phyloP scores from a whole-genome alignment of 768 basidiomycete genomes.

The Lactifluus echinatus region DNA sequence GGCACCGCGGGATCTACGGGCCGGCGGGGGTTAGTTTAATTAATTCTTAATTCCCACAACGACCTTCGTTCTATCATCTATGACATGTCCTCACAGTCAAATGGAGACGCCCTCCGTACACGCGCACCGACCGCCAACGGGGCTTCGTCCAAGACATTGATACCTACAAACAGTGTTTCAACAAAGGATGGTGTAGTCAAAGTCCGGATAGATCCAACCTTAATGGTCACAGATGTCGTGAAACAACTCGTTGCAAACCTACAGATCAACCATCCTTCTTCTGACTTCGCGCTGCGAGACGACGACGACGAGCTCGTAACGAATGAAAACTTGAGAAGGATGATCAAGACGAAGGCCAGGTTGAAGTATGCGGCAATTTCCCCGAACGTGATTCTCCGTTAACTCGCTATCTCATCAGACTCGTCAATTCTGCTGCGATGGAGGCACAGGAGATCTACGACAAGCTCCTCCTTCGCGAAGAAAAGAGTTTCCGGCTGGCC shows the following conservation, averaged over 20 bases:
- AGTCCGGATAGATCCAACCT: slow-evolving; percentile 75
- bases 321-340: slow-evolving; percentile 75
- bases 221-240: slow-evolving; percentile 78
- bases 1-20: neutral
- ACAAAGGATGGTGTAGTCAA: slow-evolving; percentile 74
- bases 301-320: slow-evolving; percentile 79
- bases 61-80: neutral
- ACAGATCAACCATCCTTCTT: slow-evolving; percentile 65
- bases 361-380: slow-evolving; percentile 49
- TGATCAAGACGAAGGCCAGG: slow-evolving; percentile 69
- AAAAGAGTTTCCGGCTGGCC: slow-evolving; percentile 53
- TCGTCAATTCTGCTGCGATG: slow-evolving; percentile 70
- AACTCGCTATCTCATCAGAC: slow-evolving; percentile 32
- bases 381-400: neutral
- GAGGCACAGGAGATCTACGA: slow-evolving; percentile 73
- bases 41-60: neutral
- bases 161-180: slow-evolving; percentile 80
- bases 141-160: slow-evolving; percentile 36
- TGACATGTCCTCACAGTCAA: slow-evolving; percentile 11
- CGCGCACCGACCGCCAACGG: slow-evolving; percentile 9
- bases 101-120: slow-evolving; percentile 10
- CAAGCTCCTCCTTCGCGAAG: slow-evolving; percentile 54
- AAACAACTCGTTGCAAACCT: slow-evolving; percentile 76
- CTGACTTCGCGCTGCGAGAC: slow-evolving; percentile 71
- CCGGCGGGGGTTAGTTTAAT: neutral